These are phyloP conservation scores for Chrysosporium queenslandicum DNA, from an alignment of 2,329 filamentous ascomycete species.

Conservation along the genomic window DNA sequence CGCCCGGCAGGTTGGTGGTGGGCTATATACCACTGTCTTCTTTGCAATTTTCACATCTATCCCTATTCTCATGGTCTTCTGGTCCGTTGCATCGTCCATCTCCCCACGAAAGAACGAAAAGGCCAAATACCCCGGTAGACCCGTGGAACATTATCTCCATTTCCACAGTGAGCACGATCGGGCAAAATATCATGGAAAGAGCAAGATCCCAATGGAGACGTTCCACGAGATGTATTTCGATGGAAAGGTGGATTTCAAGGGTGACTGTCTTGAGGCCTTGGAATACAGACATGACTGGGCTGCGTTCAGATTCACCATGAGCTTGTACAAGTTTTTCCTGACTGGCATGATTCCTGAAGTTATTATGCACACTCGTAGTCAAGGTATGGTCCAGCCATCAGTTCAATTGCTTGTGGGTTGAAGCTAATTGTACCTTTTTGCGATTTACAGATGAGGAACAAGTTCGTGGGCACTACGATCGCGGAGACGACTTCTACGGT, in stretches of 20 bases:
- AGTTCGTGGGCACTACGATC: slow-evolving; percentile 94
- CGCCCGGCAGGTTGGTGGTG: slow-evolving; percentile 73
- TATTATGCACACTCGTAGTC: slow-evolving; percentile 82
- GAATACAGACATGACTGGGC: slow-evolving; percentile 98
- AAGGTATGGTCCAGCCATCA: slow-evolving; percentile 46
- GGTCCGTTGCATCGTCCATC: slow-evolving; percentile 67
- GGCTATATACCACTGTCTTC: slow-evolving; percentile 78
- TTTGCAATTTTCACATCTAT: slow-evolving; percentile 67
- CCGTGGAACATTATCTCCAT: slow-evolving; percentile 72
- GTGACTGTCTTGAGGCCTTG: slow-evolving; percentile 75
- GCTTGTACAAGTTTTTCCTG: slow-evolving; percentile 79
- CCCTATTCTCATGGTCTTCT: slow-evolving; percentile 72
- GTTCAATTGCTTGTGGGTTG: background rate
- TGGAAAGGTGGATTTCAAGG: slow-evolving; percentile 89
- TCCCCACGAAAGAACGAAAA: slow-evolving; percentile 90
- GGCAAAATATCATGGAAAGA: slow-evolving; percentile 40
- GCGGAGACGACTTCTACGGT: slow-evolving; percentile 94
- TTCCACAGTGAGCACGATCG: slow-evolving; percentile 40
- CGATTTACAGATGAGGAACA: slow-evolving; percentile 75
- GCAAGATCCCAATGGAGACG: slow-evolving; percentile 54
- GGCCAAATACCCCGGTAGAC: slow-evolving; percentile 71
- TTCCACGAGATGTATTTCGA: slow-evolving; percentile 99
- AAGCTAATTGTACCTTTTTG: background rate
- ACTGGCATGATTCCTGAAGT: slow-evolving; percentile 80
- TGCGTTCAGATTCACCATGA: slow-evolving; percentile 79